Percentiles rank a stretch among this genome's conserved stretches.
These are phyloP conservation scores for Phytophthora palmivora DNA, from an alignment of 352 stramenopile species.

Conservation along the genomic window DNA sequence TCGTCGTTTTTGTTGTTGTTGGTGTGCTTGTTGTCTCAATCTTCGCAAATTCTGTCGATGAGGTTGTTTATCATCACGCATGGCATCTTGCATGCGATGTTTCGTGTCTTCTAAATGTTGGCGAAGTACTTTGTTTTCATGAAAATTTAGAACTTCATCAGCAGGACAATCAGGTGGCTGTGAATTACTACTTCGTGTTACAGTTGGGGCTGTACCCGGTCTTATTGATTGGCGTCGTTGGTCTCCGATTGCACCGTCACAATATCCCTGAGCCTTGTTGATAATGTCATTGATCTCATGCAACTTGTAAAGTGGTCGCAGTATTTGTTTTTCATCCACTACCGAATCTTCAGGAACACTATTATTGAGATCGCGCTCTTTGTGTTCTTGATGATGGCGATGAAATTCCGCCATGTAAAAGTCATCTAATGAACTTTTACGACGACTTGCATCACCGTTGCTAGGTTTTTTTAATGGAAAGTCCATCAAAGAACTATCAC, in stretches of 20 bases:
- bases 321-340: slow-evolving; percentile 10
- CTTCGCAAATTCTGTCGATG: slow-evolving; percentile 43
- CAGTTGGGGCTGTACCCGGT: slow-evolving; percentile 25
- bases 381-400: slow-evolving; percentile 36
- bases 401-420: slow-evolving; percentile 59
- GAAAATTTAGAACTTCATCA: background rate
- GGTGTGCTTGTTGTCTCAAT: slow-evolving; percentile 35
- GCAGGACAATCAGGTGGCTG: slow-evolving; percentile 1
- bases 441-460: background rate
- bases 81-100: slow-evolving; percentile 54
- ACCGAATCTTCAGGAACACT: slow-evolving; percentile 5
- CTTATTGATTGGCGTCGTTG: slow-evolving; percentile 11
- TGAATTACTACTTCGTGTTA: slow-evolving; percentile 7
- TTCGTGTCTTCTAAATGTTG: slow-evolving; percentile 57
- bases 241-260: slow-evolving; percentile 11
- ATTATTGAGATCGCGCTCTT: slow-evolving; percentile 4
- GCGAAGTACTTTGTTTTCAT: slow-evolving; percentile 25
- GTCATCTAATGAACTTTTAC: slow-evolving; percentile 55
- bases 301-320: slow-evolving; percentile 56
- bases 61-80: slow-evolving; percentile 43
- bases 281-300: slow-evolving; percentile 73
- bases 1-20: slow-evolving; percentile 59
- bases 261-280: slow-evolving; percentile 48
- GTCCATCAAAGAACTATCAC: background rate
- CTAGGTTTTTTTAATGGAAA: background rate